A percentile compares a stretch with the other conserved stretches of the same genome.
Evolutionary conservation across 257 asterid species (phyloP).

Genomic region (Voacanga thouarsii): DNA sequence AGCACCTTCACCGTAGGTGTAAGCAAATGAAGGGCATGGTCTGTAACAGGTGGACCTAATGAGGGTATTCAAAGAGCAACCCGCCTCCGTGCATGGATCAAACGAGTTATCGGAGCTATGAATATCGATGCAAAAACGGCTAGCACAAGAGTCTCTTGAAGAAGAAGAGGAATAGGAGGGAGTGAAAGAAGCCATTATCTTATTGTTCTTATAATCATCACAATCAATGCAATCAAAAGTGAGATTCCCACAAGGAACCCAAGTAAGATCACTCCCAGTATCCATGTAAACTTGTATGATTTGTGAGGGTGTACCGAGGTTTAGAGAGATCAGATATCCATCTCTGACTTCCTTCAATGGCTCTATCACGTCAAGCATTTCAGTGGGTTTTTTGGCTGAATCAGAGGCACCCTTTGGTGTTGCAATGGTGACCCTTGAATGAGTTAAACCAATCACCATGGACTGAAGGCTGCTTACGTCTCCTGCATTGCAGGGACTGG

Average conservation of each 20-base stretch:
- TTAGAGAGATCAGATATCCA: slow-evolving; percentile 61
- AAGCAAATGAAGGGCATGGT: slow-evolving; percentile 79
- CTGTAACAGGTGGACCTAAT: slow-evolving; percentile 47
- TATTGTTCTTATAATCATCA: slow-evolving; percentile 34
- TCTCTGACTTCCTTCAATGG: slow-evolving; percentile 55
- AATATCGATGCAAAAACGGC: slow-evolving; percentile 37
- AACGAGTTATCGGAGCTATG: slow-evolving; percentile 56
- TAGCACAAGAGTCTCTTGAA: slow-evolving; percentile 48
- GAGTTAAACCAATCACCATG: slow-evolving; percentile 47
- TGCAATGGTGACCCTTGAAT: slow-evolving; percentile 28
- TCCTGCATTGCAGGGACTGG: slow-evolving; percentile 36
- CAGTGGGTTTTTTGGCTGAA: slow-evolving; percentile 21
- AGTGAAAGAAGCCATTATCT: slow-evolving; percentile 38
- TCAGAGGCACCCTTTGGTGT: slow-evolving; percentile 28
- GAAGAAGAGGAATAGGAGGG: slow-evolving; percentile 51
- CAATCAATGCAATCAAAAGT: slow-evolving; percentile 68
- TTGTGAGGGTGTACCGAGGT: slow-evolving; percentile 71
- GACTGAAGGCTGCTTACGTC: slow-evolving; percentile 25
- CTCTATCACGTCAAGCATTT: slow-evolving; percentile 38
- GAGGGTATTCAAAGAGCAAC: slow-evolving; percentile 54
- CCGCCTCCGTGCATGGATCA: slow-evolving; percentile 55
- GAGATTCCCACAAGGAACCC: slow-evolving; percentile 73
- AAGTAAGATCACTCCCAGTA: slow-evolving; percentile 76
- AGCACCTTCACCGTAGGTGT: slow-evolving; percentile 61
- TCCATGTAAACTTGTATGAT: slow-evolving; percentile 55